phyloP scores from a whole-genome alignment of 2,329 filamentous ascomycete genomes.

The Cordyceps militaris region DNA sequence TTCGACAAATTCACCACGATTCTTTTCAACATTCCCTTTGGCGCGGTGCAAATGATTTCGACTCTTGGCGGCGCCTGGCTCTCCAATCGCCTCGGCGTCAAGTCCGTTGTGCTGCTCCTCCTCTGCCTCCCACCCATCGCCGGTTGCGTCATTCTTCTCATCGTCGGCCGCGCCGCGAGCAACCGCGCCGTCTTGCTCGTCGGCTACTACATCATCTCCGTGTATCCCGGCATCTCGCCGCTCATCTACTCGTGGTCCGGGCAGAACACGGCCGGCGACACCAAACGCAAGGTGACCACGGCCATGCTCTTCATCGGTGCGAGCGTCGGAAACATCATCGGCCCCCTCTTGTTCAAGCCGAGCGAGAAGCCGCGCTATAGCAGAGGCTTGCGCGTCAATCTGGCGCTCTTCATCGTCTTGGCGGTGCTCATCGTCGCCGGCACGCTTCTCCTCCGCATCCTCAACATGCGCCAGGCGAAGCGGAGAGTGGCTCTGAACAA shows the following conservation, averaged over 20 bases:
- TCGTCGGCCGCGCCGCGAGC: conserved; percentile 35
- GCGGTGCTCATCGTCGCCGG: conserved; percentile 35
- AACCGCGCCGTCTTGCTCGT: conserved; percentile 44
- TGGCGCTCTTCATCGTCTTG: conserved; percentile 52
- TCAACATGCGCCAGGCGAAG: conserved; percentile 43
- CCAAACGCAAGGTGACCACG: conserved; percentile 58
- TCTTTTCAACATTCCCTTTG: conserved; percentile 52
- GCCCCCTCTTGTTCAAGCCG: conserved; percentile 51
- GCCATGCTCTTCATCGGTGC: conserved; percentile 54
- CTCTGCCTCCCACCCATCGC: conserved; percentile 51
- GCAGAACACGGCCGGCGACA: conserved; percentile 57
- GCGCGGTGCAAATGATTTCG: conserved; percentile 51
- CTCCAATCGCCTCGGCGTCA: conserved; percentile 46
- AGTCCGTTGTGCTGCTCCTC: conserved; percentile 46
- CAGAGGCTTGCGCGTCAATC: conserved; percentile 51
- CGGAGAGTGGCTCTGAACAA: conserved; percentile 29
- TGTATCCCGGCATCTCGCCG: conserved; percentile 50
- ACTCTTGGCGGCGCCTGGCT: conserved; percentile 52
- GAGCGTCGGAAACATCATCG: conserved; percentile 58
- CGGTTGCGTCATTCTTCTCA: conserved; percentile 47
- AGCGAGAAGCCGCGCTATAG: conserved; percentile 51
- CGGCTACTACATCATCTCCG: conserved; percentile 53
- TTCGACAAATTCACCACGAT: conserved; percentile 47
- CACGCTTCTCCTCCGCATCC: conserved; percentile 33
- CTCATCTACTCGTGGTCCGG: conserved; percentile 50